Conservation (phyloP, 2,329 filamentous ascomycete genomes). For the Aspergillus sp. region DNA sequence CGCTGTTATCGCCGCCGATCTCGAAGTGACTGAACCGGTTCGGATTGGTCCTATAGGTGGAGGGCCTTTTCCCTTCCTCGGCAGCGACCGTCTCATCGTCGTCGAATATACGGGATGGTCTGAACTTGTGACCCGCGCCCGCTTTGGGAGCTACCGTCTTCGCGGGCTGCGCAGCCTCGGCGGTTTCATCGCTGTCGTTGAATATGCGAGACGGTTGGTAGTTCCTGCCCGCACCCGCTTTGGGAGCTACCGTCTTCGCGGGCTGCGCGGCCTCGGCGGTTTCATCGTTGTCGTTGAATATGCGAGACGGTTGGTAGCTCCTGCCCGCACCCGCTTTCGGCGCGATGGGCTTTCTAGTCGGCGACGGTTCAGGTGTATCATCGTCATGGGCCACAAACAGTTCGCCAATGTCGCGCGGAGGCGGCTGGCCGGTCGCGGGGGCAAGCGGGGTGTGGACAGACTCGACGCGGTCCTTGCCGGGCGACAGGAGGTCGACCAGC, state of each 20-base stretch:
- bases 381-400: conserved; percentile 50
- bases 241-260: conserved; percentile 39
- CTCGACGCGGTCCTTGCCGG: conserved; percentile 38
- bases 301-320: conserved; percentile 44
- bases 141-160: conserved; percentile 43
- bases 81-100: conserved; percentile 43
- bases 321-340: conserved; percentile 43
- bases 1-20: conserved; percentile 22
- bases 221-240: conserved; percentile 51
- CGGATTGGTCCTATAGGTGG: conserved; percentile 54
- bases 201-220: conserved; percentile 57
- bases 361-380: conserved; percentile 14
- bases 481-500: conserved; percentile 61
- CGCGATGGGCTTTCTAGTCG: conserved; percentile 23
- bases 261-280: too few relatives aligned
- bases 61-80: conserved; percentile 32
- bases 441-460: conserved; percentile 55
- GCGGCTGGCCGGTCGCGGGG: conserved; percentile 58
- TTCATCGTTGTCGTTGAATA: conserved; percentile 39
- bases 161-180: too few relatives aligned
- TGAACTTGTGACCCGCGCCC: conserved; percentile 53
- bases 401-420: conserved; percentile 58
- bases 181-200: too few relatives aligned
- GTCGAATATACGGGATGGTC: conserved; percentile 56
- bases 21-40: conserved; percentile 65